Percentiles rank a stretch among this genome's conserved stretches.
phyloP scores from a whole-genome alignment of 2,329 filamentous ascomycete genomes.

The Nemania bipapillata region DNA sequence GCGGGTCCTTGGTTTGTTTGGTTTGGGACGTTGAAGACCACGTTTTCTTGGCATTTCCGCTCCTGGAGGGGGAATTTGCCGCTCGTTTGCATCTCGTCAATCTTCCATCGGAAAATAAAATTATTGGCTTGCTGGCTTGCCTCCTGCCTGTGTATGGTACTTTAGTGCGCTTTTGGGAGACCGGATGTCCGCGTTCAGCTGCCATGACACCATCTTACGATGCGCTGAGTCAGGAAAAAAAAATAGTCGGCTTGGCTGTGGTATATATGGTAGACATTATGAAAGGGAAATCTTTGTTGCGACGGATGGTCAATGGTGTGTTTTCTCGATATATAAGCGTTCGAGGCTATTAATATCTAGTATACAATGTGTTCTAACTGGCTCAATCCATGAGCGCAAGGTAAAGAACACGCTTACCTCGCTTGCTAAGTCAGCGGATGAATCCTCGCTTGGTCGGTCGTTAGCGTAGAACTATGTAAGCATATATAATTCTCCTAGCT shows the following conservation, averaged over 20 bases:
- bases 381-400: too few species aligned
- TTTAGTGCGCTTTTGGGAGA: neutral
- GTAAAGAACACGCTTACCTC: too few species aligned
- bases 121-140: constrained; percentile 7
- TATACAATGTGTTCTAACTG: too few species aligned
- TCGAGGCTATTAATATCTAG: too few species aligned
- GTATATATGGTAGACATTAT: neutral
- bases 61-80: neutral
- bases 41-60: constrained; percentile 29
- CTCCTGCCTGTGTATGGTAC: too few species aligned
- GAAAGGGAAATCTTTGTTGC: neutral
- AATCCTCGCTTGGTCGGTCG: too few species aligned
- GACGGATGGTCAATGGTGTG: too few species aligned
- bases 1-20: neutral
- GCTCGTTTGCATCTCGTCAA: constrained; percentile 10
- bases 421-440: too few species aligned
- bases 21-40: constrained; percentile 13
- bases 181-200: neutral
- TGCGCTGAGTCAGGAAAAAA: neutral
- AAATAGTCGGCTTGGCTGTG: neutral
- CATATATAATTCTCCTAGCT: too few species aligned
- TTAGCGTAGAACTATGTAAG: too few species aligned
- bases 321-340: too few species aligned
- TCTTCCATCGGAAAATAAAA: constrained; percentile 24
- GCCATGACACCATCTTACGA: neutral